Percentiles rank a stretch among this genome's conserved stretches.
Evolutionary conservation across 139 green algal genomes (phyloP).

Genomic region (Limnomonas spitsbergensis): DNA sequence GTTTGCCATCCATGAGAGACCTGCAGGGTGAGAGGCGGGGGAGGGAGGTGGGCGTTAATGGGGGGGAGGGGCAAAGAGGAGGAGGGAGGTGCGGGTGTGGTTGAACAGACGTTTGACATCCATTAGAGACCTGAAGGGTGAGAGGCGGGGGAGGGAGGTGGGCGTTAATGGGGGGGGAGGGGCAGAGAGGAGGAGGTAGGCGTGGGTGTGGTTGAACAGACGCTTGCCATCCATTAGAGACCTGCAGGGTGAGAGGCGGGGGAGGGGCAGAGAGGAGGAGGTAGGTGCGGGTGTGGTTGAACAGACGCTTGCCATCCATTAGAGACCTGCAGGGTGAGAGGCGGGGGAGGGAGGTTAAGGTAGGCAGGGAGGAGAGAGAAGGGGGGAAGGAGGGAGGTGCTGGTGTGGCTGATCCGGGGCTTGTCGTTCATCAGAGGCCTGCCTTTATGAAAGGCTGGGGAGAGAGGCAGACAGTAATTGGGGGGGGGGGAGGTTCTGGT

Average conservation of each 20-base stretch:
- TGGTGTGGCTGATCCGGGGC: slow-evolving; percentile 16
- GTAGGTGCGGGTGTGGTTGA: not conserved
- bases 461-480: not conserved
- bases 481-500: no score
- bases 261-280: not conserved
- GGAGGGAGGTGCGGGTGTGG: not conserved
- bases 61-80: not conserved
- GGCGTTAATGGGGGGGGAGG: not conserved
- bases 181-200: not conserved
- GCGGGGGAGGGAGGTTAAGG: not conserved
- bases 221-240: slow-evolving; percentile 20
- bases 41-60: not conserved
- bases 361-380: not conserved
- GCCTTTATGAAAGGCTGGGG: not conserved
- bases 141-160: not conserved
- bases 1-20: slow-evolving; percentile 20
- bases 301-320: slow-evolving; percentile 15
- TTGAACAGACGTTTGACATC: slow-evolving; percentile 18
- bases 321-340: slow-evolving; percentile 19
- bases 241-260: no score
- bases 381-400: not conserved
- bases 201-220: slow-evolving; percentile 18
- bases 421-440: slow-evolving; percentile 23
- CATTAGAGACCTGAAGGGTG: slow-evolving; percentile 19
- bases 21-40: no score